Evolutionary conservation across 305 asterid genomes (phyloP).

Genomic region (Fraxinus ornus): DNA sequence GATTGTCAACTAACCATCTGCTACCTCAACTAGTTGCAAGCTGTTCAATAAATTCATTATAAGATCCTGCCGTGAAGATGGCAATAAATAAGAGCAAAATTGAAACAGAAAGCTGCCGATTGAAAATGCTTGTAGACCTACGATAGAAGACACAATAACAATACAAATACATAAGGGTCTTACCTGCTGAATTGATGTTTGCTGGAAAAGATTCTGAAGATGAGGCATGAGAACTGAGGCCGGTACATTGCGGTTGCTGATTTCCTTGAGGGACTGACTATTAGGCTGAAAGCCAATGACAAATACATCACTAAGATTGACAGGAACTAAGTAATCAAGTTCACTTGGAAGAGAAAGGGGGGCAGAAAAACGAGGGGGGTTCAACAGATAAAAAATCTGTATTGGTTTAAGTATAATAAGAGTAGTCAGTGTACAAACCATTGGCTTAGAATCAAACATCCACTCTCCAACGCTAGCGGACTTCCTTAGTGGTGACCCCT

Average conservation of each 20-base stretch:
- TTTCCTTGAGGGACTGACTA: constrained; percentile 60
- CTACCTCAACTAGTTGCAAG: constrained; percentile 73
- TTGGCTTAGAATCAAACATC: constrained; percentile 73
- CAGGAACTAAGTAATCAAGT: constrained; percentile 16
- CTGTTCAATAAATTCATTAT: constrained; percentile 72
- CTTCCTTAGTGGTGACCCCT: constrained; percentile 90
- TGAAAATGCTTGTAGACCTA: constrained; percentile 1
- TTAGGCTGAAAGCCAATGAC: constrained; percentile 61
- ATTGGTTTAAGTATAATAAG: constrained; percentile 16
- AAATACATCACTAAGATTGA: constrained; percentile 5
- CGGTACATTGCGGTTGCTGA: constrained; percentile 53
- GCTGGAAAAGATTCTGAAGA: constrained; percentile 95
- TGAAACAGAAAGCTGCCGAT: neutral
- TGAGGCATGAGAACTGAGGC: constrained; percentile 88
- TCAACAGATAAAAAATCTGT: neutral
- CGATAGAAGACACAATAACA: neutral
- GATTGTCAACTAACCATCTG: constrained; percentile 62
- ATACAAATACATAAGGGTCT: constrained; percentile 6
- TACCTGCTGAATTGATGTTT: constrained; percentile 95
- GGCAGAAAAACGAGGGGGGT: neutral
- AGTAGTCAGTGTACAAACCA: constrained; percentile 48
- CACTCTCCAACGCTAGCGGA: constrained; percentile 95
- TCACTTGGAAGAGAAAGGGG: constrained; percentile 9
- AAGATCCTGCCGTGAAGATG: constrained; percentile 63
- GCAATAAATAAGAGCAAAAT: constrained; percentile 22